Percentiles rank a stretch among this genome's conserved stretches.
Evolutionary conservation across 2,329 filamentous ascomycete species (phyloP).

Genomic region (Penicillium sp.): DNA sequence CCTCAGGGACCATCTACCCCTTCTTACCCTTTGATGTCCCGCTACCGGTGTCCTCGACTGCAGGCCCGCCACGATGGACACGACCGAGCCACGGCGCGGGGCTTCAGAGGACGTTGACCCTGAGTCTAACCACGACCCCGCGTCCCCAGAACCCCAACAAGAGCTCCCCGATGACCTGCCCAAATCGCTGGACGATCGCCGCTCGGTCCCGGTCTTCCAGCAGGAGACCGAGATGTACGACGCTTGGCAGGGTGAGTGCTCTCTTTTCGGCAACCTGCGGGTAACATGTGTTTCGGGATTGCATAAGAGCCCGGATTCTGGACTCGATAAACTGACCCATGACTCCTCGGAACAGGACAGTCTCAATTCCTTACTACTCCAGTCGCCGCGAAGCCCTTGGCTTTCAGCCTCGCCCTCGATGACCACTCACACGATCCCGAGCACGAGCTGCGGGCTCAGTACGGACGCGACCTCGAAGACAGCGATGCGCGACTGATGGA

Average conservation of each 20-base stretch:
- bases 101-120: slow-evolving; percentile 30
- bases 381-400: slow-evolving; percentile 76
- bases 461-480: slow-evolving; percentile 55
- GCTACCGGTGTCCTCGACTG: slow-evolving; percentile 13
- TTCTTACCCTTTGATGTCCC: slow-evolving; percentile 18
- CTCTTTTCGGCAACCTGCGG: not conserved
- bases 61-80: slow-evolving; percentile 35
- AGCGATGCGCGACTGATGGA: slow-evolving; percentile 88
- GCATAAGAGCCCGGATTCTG: not conserved
- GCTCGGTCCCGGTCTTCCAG: slow-evolving; percentile 63
- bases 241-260: slow-evolving; percentile 82
- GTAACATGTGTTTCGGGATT: not conserved
- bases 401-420: slow-evolving; percentile 81
- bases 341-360: slow-evolving; percentile 62
- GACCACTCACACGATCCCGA: slow-evolving; percentile 71
- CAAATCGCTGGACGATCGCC: slow-evolving; percentile 85
- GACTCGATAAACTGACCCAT: slow-evolving; percentile 6
- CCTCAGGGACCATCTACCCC: slow-evolving; percentile 22
- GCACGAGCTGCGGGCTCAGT: slow-evolving; percentile 34
- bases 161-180: slow-evolving; percentile 80
- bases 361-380: slow-evolving; percentile 92
- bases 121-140: slow-evolving; percentile 22
- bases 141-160: slow-evolving; percentile 22
- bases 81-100: slow-evolving; percentile 31
- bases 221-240: slow-evolving; percentile 97